phyloP scores from a whole-genome alignment of 331 rosid genomes.

The Rosa hybrid region DNA sequence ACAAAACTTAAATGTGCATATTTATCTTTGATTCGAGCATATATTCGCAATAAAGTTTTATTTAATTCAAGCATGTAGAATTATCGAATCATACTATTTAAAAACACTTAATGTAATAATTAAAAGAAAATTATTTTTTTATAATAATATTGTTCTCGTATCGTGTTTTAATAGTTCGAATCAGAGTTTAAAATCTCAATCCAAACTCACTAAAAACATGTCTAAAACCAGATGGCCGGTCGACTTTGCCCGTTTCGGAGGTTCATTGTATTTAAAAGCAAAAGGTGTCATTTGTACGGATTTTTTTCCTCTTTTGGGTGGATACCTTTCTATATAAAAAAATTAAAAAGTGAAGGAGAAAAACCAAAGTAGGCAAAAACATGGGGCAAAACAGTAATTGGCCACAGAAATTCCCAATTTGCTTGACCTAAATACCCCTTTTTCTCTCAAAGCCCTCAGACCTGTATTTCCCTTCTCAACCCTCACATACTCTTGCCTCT shows the following conservation, averaged over 20 bases:
- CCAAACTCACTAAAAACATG: too few species aligned
- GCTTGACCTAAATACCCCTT: conserved; percentile 88
- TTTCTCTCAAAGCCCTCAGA: conserved; percentile 31
- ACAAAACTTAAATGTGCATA: not conserved
- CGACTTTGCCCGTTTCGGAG: too few species aligned
- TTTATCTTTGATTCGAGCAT: not conserved
- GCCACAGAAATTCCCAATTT: not conserved
- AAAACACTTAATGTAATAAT: not conserved
- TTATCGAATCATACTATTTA: not conserved
- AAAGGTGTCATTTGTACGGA: too few species aligned
- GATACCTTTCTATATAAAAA: not conserved
- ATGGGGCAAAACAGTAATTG: conserved; percentile 73
- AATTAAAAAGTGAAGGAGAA: not conserved
- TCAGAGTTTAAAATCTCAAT: too few species aligned
- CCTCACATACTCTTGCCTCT: conserved; percentile 56
- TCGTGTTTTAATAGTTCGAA: too few species aligned
- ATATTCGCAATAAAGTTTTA: not conserved
- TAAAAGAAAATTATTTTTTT: not conserved
- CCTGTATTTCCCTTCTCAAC: conserved; percentile 77
- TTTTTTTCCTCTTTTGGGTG: not conserved
- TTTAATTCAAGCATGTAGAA: not conserved
- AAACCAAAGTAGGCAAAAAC: not conserved
- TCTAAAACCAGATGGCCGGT: too few species aligned
- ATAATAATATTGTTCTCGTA: too few species aligned
- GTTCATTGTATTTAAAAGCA: too few species aligned